Evolutionary conservation across 805 yeast genomes (phyloP).

Genomic region (Huiozyma naganishii): DNA sequence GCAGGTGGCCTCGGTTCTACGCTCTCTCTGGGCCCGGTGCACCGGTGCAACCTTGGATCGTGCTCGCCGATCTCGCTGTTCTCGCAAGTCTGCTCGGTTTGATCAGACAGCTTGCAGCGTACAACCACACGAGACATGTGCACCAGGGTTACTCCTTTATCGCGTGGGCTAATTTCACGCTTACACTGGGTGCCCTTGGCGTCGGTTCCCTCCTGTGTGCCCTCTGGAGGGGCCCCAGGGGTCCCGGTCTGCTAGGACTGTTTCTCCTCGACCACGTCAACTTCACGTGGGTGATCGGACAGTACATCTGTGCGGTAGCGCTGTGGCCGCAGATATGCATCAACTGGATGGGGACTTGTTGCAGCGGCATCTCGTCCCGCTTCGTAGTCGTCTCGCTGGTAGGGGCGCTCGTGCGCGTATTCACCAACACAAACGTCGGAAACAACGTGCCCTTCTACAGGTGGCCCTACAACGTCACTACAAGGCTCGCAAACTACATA

Average conservation of each 20-base stretch:
- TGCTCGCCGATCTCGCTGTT: constrained; percentile 11
- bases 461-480: constrained; percentile 18
- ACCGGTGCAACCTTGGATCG: constrained; percentile 16
- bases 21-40: constrained; percentile 2
- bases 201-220: constrained; percentile 1
- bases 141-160: constrained; percentile 30
- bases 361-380: constrained; percentile 23
- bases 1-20: constrained; percentile 30
- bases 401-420: constrained; percentile 2
- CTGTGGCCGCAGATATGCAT: constrained; percentile 33
- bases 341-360: constrained; percentile 30
- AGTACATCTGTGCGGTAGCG: constrained; percentile 17
- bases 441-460: constrained; percentile 7
- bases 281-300: constrained; percentile 30
- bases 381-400: constrained; percentile 8
- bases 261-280: constrained; percentile 34
- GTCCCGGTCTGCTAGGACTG: constrained; percentile 24
- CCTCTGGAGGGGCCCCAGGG: constrained; percentile 1
- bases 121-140: constrained; percentile 25
- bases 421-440: background rate
- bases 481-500: constrained; percentile 8
- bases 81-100: constrained; percentile 3
- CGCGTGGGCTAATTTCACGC: background rate
- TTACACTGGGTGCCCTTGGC: constrained; percentile 3
- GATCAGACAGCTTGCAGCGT: constrained; percentile 21